Percentiles rank a stretch among this genome's conserved stretches.
Conservation (phyloP, 306 rosid species). For the Rosa multiflora region DNA sequence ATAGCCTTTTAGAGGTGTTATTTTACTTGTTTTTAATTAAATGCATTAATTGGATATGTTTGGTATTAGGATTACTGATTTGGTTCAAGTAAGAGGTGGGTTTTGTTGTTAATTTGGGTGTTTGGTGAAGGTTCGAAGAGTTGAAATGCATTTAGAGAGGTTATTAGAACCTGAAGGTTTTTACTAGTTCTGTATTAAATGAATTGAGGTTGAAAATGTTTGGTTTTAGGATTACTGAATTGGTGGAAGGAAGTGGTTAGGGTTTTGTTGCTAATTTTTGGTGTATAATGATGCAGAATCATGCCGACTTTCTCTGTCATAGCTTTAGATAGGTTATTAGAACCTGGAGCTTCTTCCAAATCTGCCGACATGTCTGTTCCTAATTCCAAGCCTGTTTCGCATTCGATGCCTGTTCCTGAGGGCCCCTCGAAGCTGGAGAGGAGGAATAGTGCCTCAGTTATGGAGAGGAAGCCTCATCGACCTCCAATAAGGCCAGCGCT, state of each 20-base stretch:
- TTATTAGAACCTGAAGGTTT: neutral
- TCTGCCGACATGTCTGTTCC: constrained; percentile 58
- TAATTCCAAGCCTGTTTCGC: constrained; percentile 46
- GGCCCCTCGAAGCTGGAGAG: constrained; percentile 46
- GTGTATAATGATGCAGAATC: constrained; percentile 48
- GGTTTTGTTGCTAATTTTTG: neutral
- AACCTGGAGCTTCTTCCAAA: constrained; percentile 70
- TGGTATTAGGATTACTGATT: neutral
- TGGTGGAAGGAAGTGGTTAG: neutral
- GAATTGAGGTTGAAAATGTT: neutral
- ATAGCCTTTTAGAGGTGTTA: neutral
- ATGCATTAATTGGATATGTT: neutral
- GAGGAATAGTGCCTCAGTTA: constrained; percentile 44
- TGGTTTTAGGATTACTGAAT: constrained; percentile 1
- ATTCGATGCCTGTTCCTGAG: constrained; percentile 37
- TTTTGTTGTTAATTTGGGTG: neutral
- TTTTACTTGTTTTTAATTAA: neutral
- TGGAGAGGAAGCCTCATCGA: constrained; percentile 47
- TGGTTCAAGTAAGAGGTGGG: neutral
- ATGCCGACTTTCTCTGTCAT: constrained; percentile 84
- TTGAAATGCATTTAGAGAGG: neutral
- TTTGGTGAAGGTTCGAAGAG: neutral
- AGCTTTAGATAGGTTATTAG: constrained; percentile 84
- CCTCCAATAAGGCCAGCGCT: constrained; percentile 80
- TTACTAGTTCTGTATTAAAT: neutral